Evolutionary conservation across 148 eudicot genomes (phyloP), one percentile per base, ranked within the genome.

Genomic region (Simmondsia chinensis): DNA sequence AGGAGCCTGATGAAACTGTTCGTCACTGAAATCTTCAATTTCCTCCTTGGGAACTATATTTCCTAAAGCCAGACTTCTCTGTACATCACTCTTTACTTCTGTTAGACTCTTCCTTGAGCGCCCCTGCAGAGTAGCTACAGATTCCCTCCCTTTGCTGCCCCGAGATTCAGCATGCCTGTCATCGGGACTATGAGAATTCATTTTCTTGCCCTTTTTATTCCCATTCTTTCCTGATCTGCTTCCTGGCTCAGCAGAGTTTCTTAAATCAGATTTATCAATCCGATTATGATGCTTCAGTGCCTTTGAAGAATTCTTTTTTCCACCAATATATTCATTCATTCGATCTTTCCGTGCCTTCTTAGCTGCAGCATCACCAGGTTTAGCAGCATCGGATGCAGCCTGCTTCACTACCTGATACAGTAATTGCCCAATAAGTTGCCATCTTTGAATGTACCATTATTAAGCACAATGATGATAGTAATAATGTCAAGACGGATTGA

Each of bases 141-240:
- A 43, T 37, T 43, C 31, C 18, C 39, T 72, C 33, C 23, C 27
- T 37, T 19, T 46, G 32, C 10, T 35, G 11, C 25, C 27, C 54
- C 29, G 23, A 26, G 48, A 18, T 17, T 37, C 54, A 13, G 35
- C 40, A 29, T 36, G 22, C 17, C 66, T 70, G 28, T 60, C 70
- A 41, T 57, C 55, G 8, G 48, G 54, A 49, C 54, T 57, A 31
- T 39, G 20, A 20, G 59, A 54, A 16, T 59, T 54, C n/a, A 34
- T 47, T 36, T 59, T 65, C 39, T 45, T 56, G 31, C 59, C 66
- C 41, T 52, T 66, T 58, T 53, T 55, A 40, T 38, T 60, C 39
- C 50, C 46, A 54, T 32, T n/a, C 12, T 28, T 20, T 51, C 29
- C 57, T 20, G 37, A 39, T 36, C 54, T 69, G 9, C 48, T 51